A percentile compares a stretch with the other conserved stretches of the same genome.
Evolutionary conservation across 2,329 filamentous ascomycete genomes (phyloP).

Genomic region (Aureobasidium sp.): DNA sequence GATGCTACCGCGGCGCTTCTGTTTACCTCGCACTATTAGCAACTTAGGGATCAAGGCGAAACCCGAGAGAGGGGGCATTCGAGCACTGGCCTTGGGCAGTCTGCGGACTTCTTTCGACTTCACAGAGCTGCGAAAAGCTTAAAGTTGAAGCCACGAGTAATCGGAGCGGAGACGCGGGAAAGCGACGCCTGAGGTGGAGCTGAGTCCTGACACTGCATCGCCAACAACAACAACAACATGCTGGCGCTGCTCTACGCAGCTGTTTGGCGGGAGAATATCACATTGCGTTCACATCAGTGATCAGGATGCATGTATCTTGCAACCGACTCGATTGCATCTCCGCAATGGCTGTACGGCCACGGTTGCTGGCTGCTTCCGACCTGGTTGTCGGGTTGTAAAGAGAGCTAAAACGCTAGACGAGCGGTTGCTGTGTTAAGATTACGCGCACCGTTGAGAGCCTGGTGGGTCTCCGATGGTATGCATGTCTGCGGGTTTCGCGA

Average conservation of each 20-base stretch:
- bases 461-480: constrained; percentile 7
- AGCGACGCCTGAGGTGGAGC: constrained; percentile 4
- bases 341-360: background rate
- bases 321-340: background rate
- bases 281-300: background rate
- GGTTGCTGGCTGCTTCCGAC: constrained; percentile 2
- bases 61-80: background rate
- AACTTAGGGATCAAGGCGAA: background rate
- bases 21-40: background rate
- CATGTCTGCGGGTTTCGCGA: background rate
- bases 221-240: background rate
- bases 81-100: background rate
- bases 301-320: background rate
- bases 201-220: background rate
- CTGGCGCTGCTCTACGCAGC: background rate
- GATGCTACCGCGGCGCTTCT: constrained; percentile 6
- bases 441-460: background rate
- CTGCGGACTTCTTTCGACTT: background rate
- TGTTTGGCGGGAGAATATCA: background rate
- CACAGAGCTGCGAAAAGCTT: background rate
- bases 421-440: constrained; percentile 11
- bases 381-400: constrained; percentile 6
- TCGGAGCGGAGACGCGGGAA: constrained; percentile 3
- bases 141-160: constrained; percentile 4
- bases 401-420: constrained; percentile 5